Conservation (phyloP, 768 basidiomycete genomes). For the Leucogyrophana mollusca region DNA sequence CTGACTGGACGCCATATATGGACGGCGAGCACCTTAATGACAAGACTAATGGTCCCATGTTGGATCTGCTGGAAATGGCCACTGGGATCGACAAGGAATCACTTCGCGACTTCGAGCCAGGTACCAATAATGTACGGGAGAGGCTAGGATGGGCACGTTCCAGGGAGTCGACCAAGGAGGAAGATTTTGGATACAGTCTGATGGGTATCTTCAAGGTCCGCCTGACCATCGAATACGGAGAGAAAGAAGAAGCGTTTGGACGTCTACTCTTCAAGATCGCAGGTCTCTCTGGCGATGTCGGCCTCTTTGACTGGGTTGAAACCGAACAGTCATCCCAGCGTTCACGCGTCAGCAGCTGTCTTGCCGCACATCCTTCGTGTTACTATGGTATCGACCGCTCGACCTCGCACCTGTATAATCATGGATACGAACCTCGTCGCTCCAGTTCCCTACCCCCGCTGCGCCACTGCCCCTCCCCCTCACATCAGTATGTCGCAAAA, state of each 20-base stretch:
- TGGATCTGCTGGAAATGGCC: not conserved
- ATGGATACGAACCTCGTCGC: not conserved
- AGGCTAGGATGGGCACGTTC: constrained; percentile 5
- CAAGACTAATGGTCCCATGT: not conserved
- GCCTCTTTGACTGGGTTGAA: constrained; percentile 22
- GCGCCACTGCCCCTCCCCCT: too few species aligned
- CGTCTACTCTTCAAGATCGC: constrained; percentile 29
- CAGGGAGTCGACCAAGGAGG: constrained; percentile 1
- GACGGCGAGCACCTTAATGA: not conserved
- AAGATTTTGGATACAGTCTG: constrained; percentile 14
- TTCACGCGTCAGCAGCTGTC: too few species aligned
- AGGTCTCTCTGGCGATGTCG: constrained; percentile 16
- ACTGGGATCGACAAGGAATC: not conserved
- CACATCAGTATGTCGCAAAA: too few species aligned
- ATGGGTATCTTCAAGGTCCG: constrained; percentile 12
- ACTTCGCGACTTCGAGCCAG: constrained; percentile 2
- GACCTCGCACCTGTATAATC: not conserved
- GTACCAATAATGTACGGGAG: constrained; percentile 3
- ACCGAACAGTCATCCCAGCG: not conserved
- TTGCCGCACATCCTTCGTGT: too few species aligned
- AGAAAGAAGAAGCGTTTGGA: constrained; percentile 22
- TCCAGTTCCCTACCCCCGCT: too few species aligned
- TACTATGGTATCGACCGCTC: too few species aligned
- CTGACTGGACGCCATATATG: constrained; percentile 18
- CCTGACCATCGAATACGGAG: constrained; percentile 22